phyloP scores from a whole-genome alignment of 805 yeast genomes.

The Wickerhamomyces chaumierensis region DNA sequence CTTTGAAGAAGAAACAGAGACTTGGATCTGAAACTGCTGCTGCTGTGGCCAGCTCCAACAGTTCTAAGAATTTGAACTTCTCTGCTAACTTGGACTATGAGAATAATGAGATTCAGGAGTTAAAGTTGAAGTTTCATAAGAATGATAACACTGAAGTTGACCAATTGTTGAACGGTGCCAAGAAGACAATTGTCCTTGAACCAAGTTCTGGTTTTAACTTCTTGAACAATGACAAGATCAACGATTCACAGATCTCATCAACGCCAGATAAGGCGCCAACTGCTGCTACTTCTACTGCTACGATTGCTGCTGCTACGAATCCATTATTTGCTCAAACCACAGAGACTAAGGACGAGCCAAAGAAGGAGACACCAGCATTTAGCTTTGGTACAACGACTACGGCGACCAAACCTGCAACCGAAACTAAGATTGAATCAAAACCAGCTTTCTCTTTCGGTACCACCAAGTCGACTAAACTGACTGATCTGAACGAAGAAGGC shows the following conservation, averaged over 20 bases:
- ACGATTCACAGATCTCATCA: neutral
- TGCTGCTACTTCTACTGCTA: too few species aligned
- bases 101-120: neutral
- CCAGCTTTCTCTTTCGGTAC: conserved; percentile 7
- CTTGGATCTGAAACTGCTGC: too few species aligned
- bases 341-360: neutral
- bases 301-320: too few species aligned
- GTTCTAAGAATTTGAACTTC: neutral
- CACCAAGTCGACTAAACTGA: neutral
- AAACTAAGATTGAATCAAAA: conserved; percentile 4
- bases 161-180: conserved; percentile 1
- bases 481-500: too few species aligned
- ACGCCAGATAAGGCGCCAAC: neutral
- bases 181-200: conserved; percentile 6
- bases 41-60: too few species aligned
- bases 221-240: conserved; percentile 6
- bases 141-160: neutral
- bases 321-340: too few species aligned
- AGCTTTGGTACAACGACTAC: conserved; percentile 3
- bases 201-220: conserved; percentile 22
- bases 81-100: neutral
- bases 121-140: neutral
- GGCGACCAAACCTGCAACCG: conserved; percentile 1
- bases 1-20: neutral
- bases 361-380: neutral